These are phyloP conservation scores for Alternaria alternata DNA, from an alignment of 2,329 filamentous ascomycete genomes.

Conservation along the genomic window DNA sequence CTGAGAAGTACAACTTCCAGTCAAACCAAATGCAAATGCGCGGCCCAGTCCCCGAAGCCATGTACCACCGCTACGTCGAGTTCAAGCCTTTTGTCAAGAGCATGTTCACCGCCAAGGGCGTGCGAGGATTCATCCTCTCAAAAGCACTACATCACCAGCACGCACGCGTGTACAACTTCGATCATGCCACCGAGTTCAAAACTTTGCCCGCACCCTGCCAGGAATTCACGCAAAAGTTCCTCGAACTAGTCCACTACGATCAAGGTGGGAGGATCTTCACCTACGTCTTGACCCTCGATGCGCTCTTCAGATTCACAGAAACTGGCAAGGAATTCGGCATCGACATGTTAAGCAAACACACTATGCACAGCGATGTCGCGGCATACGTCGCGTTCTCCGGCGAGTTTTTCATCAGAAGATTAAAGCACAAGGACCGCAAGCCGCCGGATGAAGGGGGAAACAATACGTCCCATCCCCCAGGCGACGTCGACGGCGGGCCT, in stretches of 20 bases:
- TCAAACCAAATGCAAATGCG: slow-evolving; percentile 88
- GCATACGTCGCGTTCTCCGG: slow-evolving; percentile 92
- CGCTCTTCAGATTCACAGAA: slow-evolving; percentile 88
- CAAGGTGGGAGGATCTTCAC: slow-evolving; percentile 88
- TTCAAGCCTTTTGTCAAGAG: slow-evolving; percentile 88
- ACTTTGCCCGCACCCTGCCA: slow-evolving; percentile 70
- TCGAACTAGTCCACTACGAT: slow-evolving; percentile 86
- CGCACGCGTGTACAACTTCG: slow-evolving; percentile 86
- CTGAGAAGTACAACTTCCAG: slow-evolving; percentile 88
- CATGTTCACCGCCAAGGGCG: slow-evolving; percentile 82
- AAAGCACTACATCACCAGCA: slow-evolving; percentile 91
- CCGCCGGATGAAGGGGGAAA: slow-evolving; percentile 45
- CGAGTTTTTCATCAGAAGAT: slow-evolving; percentile 86
- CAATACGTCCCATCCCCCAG: slow-evolving; percentile 60
- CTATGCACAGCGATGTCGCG: slow-evolving; percentile 93
- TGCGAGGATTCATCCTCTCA: slow-evolving; percentile 82
- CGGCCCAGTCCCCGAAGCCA: slow-evolving; percentile 78
- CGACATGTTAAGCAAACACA: slow-evolving; percentile 92
- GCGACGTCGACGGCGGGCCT: slow-evolving; percentile 58
- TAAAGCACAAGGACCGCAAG: slow-evolving; percentile 59
- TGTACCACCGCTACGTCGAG: slow-evolving; percentile 94
- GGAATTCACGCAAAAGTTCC: slow-evolving; percentile 79
- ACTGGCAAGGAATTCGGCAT: slow-evolving; percentile 96
- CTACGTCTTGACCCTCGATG: slow-evolving; percentile 89
- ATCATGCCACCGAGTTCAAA: slow-evolving; percentile 77